A percentile compares a stretch with the other conserved stretches of the same genome.
These are phyloP conservation scores for Neonectria neomacrospora DNA, from an alignment of 2,329 filamentous ascomycete genomes.

Conservation along the genomic window DNA sequence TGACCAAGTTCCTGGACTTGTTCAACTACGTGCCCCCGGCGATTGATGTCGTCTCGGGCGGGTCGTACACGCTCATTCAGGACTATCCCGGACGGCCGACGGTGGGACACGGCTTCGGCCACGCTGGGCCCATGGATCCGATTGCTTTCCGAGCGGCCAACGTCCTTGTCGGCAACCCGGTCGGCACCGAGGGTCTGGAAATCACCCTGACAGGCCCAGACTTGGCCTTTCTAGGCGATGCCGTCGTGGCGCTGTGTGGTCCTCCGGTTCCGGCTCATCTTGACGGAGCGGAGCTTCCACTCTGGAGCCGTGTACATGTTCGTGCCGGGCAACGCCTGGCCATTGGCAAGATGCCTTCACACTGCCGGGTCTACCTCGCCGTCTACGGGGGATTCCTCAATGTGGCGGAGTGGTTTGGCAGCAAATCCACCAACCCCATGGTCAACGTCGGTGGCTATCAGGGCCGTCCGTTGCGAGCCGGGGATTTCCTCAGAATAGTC, in stretches of 20 bases:
- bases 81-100: slow-evolving; percentile 67
- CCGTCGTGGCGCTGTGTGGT: slow-evolving; percentile 67
- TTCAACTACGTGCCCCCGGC: slow-evolving; percentile 64
- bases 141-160: slow-evolving; percentile 69
- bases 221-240: slow-evolving; percentile 63
- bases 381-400: slow-evolving; percentile 50
- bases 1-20: slow-evolving; percentile 64
- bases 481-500: slow-evolving; percentile 30
- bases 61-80: slow-evolving; percentile 68
- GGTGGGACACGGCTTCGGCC: slow-evolving; percentile 67
- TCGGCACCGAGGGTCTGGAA: slow-evolving; percentile 65
- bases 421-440: slow-evolving; percentile 68
- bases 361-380: slow-evolving; percentile 67
- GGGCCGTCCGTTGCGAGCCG: slow-evolving; percentile 62
- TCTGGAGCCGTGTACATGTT: slow-evolving; percentile 66
- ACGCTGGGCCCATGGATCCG: slow-evolving; percentile 70
- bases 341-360: slow-evolving; percentile 62
- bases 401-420: slow-evolving; percentile 67
- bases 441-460: slow-evolving; percentile 70
- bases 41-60: slow-evolving; percentile 61
- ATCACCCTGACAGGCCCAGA: slow-evolving; percentile 70
- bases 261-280: slow-evolving; percentile 63
- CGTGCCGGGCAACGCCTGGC: slow-evolving; percentile 58
- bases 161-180: slow-evolving; percentile 66
- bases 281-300: slow-evolving; percentile 59